phyloP scores from a whole-genome alignment of 148 eudicot species.

The Rhododendron griersonianum region DNA sequence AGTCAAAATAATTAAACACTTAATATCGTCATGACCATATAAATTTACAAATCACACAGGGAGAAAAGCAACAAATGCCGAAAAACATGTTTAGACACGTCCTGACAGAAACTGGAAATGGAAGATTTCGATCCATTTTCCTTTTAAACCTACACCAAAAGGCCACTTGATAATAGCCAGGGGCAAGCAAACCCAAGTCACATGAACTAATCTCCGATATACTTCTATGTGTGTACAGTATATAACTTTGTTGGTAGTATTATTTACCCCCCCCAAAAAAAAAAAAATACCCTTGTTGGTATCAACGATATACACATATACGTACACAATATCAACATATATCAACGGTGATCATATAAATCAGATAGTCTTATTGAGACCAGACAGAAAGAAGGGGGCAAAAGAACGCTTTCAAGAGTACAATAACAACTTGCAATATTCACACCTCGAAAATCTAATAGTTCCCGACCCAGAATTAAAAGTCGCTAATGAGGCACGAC shows the following conservation, averaged over 20 bases:
- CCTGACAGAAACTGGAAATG: not conserved
- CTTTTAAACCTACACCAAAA: not conserved
- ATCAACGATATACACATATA: not conserved
- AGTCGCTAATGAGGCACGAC: not conserved
- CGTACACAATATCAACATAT: not conserved
- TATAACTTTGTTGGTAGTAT: not conserved
- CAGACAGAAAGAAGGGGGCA: not conserved
- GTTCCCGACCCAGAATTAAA: not conserved
- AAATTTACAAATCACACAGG: not conserved
- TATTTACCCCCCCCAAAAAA: too few relatives aligned
- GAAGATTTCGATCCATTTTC: not conserved
- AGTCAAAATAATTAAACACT: not conserved
- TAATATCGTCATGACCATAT: not conserved
- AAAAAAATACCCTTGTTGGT: not conserved
- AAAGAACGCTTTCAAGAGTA: not conserved
- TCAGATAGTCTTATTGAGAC: not conserved
- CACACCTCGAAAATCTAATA: not conserved
- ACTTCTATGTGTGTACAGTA: not conserved
- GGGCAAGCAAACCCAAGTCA: not conserved
- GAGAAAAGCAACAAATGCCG: not conserved
- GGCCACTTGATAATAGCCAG: not conserved
- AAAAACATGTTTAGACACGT: not conserved
- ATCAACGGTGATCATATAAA: not conserved
- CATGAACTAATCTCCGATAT: not conserved
- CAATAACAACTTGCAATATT: not conserved